Evolutionary conservation across 164 flowering plant genomes (phyloP), one percentile per base, ranked within the genome.

Genomic region (Dillenia suffruticosa): DNA sequence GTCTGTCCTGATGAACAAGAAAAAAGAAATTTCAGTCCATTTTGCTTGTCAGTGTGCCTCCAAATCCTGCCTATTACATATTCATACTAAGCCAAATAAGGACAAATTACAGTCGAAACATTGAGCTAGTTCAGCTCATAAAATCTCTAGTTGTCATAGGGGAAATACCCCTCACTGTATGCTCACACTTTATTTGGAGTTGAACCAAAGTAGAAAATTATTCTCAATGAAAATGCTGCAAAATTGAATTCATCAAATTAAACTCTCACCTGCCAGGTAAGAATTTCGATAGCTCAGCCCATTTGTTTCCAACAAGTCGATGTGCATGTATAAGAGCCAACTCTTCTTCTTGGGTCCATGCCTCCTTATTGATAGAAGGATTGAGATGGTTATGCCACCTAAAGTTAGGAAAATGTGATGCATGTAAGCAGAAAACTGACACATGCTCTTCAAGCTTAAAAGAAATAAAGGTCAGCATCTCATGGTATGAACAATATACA

Each of bases 301-400:
- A 95, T 71, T 83, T 92, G 84, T 95, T 95, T 55, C 99, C 97
- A 73, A 85, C 84, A 61, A 86, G 65, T 73, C 87, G 90, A 84
- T 95, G 99, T 49, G 96, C 99, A 59, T 76, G 92, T 74, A 92
- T 82, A 64, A 95, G 63, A 63, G 87, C 80, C 77, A 95, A 56
- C 71, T 95, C 99, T 74, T 95, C 99, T 66, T 88, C 94, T 66
- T 89, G 93, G n/a, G 94, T 88, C 99, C 99, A 95, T 58, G 97
- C 96, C 72, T 95, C 93, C 72, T 84, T 89, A 74, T 91, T 94
- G 74, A 94, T 94, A 44, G 72, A 52, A 58, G 99, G 99, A 78
- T 95, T 95, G 26, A 95, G 89, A 79, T 95, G 99, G 80, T 95
- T 95, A 74, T 95, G 97, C 99, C 99, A 95, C 86, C 97, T 91